Conservation (phyloP, 1,139 yeast species). For the Taphrina wiesneri region DNA sequence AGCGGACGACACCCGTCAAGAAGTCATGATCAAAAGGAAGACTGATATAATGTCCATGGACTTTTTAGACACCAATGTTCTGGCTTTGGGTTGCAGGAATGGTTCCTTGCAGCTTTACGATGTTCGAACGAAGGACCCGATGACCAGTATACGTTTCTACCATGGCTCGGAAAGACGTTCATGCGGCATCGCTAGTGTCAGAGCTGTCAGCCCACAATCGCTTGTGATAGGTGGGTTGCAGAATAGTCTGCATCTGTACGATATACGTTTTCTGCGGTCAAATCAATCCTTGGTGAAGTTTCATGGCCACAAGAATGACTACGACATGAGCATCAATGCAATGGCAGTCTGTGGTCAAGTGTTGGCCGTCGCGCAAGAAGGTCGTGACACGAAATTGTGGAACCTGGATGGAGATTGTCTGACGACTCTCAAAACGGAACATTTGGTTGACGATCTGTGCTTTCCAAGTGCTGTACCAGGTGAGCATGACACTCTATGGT, state of each 20-base stretch:
- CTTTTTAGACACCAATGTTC: conserved; percentile 23
- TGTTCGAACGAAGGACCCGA: conserved; percentile 1
- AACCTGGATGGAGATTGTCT: conserved; percentile 4
- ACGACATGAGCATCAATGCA: conserved; percentile 15
- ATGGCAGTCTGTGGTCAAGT: not conserved
- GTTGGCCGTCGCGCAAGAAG: conserved; percentile 25
- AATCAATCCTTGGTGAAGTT: conserved; percentile 14
- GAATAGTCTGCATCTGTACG: conserved; percentile 21
- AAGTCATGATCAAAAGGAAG: conserved; percentile 9
- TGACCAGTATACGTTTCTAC: not conserved
- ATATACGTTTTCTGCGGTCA: conserved; percentile 14
- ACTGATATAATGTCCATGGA: conserved; percentile 34
- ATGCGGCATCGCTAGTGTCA: not conserved
- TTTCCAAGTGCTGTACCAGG: not conserved
- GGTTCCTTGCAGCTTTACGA: conserved; percentile 29
- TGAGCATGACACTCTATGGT: conserved; percentile 21
- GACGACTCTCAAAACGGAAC: not conserved
- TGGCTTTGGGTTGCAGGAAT: conserved; percentile 27
- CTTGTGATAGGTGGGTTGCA: conserved; percentile 28
- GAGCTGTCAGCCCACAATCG: not conserved
- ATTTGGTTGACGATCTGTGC: not conserved
- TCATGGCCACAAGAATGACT: conserved; percentile 26
- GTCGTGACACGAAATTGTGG: conserved; percentile 8
- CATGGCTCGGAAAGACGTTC: not conserved
- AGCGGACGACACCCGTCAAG: not conserved